Conservation (phyloP, 2,329 filamentous ascomycete genomes). For the Sporothrix humicola region DNA sequence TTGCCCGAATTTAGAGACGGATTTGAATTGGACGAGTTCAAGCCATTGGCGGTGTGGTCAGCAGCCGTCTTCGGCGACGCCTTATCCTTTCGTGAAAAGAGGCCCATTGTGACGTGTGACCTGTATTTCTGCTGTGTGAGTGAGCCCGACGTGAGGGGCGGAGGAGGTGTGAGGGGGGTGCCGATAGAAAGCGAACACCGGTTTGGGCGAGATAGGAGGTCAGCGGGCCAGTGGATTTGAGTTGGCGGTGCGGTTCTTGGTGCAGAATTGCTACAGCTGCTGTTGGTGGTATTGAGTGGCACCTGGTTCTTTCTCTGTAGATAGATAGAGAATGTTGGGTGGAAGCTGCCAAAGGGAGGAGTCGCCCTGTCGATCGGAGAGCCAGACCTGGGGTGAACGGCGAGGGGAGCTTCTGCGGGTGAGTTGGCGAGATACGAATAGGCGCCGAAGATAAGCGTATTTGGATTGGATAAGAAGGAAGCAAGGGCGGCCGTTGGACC, state of each 20-base stretch:
- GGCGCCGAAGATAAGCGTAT: conserved; percentile 27
- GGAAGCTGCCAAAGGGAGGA: conserved; percentile 27
- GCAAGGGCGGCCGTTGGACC: not conserved
- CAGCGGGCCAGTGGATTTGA: conserved; percentile 15
- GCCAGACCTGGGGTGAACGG: conserved; percentile 10
- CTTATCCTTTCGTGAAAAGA: conserved; percentile 63
- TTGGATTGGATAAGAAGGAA: conserved; percentile 22
- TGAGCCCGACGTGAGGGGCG: conserved; percentile 7
- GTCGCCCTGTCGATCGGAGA: conserved; percentile 30
- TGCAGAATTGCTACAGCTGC: not conserved
- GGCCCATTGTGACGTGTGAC: conserved; percentile 51
- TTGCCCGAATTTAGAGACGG: conserved; percentile 58
- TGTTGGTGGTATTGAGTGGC: conserved; percentile 3
- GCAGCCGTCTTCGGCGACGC: conserved; percentile 49
- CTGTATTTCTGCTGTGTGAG: not conserved
- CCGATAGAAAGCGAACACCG: conserved; percentile 26
- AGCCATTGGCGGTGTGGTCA: conserved; percentile 43
- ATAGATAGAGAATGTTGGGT: conserved; percentile 22
- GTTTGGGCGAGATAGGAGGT: conserved; percentile 29
- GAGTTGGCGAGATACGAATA: conserved; percentile 18
- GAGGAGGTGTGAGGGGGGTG: conserved; percentile 20
- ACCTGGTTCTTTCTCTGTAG: not conserved
- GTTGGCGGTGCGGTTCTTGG: conserved; percentile 6
- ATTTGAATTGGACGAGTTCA: conserved; percentile 53
- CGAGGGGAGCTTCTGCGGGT: conserved; percentile 9